Evolutionary conservation across 106 monocot genomes (phyloP).

Genomic region (Hemerocallis citrina): DNA sequence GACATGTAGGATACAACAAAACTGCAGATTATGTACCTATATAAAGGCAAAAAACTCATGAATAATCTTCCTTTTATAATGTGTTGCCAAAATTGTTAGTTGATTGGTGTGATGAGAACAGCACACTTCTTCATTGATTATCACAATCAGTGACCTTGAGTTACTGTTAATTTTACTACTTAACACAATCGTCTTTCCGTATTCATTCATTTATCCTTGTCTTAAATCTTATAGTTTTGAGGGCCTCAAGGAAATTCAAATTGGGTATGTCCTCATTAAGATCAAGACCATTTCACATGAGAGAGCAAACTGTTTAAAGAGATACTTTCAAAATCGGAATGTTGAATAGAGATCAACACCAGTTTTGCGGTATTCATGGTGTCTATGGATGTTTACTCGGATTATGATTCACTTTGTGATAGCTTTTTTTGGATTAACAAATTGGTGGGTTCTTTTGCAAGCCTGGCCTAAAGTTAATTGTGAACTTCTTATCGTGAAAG

Average conservation of each 20-base stretch:
- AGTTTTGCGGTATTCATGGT: not conserved
- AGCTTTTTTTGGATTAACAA: not conserved
- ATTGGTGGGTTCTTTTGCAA: conserved; percentile 1
- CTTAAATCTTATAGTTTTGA: not conserved
- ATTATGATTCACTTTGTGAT: not conserved
- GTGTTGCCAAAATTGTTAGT: not conserved
- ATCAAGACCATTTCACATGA: not conserved
- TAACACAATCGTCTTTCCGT: not conserved
- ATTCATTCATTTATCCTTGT: too few relatives aligned
- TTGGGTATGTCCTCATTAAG: not conserved
- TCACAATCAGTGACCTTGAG: not conserved
- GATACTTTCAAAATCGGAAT: not conserved
- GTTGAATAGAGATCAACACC: not conserved
- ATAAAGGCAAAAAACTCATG: not conserved
- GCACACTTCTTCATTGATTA: not conserved
- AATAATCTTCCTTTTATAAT: not conserved
- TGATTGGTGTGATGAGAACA: not conserved
- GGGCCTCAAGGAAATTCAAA: not conserved
- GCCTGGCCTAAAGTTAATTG: too few relatives aligned
- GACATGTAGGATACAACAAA: not conserved
- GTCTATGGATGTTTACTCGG: not conserved
- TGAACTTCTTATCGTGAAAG: too few relatives aligned
- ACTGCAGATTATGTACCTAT: not conserved
- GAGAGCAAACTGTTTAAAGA: not conserved
- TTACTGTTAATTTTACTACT: not conserved